Percentiles rank a stretch among this genome's conserved stretches.
phyloP scores from a whole-genome alignment of 1,139 yeast genomes.

The Yamadazyma membranifaciens region DNA sequence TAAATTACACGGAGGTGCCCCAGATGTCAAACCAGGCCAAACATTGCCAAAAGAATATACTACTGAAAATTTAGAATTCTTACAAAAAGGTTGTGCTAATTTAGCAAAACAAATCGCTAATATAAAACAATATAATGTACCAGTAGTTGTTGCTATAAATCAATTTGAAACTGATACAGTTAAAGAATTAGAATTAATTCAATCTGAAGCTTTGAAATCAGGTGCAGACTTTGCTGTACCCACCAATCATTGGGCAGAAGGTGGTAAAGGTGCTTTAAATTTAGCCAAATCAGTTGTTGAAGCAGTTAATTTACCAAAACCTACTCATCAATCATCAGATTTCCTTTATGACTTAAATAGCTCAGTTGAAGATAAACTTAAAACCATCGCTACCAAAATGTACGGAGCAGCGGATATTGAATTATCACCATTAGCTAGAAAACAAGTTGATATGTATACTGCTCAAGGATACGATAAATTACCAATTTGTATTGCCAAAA shows the following conservation, averaged over 20 bases:
- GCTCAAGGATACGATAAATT: slow-evolving; percentile 70
- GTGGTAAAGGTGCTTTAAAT: slow-evolving; percentile 72
- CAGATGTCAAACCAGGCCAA: slow-evolving; percentile 82
- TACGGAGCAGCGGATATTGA: slow-evolving; percentile 74
- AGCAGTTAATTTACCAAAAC: slow-evolving; percentile 43
- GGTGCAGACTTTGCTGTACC: slow-evolving; percentile 77
- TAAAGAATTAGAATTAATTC: slow-evolving; percentile 65
- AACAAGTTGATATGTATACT: slow-evolving; percentile 64
- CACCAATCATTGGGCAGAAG: slow-evolving; percentile 79
- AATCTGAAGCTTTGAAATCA: slow-evolving; percentile 61
- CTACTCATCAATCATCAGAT: slow-evolving; percentile 35
- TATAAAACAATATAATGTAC: slow-evolving; percentile 68
- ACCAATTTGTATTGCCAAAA: slow-evolving; percentile 82
- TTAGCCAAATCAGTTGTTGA: slow-evolving; percentile 69
- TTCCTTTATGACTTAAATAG: slow-evolving; percentile 62
- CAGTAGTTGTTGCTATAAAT: slow-evolving; percentile 79
- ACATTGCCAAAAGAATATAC: slow-evolving; percentile 66
- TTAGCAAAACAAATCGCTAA: slow-evolving; percentile 74
- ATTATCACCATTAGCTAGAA: slow-evolving; percentile 62
- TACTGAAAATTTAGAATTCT: slow-evolving; percentile 63
- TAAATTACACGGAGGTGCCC: slow-evolving; percentile 82
- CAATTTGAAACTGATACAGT: slow-evolving; percentile 69
- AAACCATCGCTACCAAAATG: slow-evolving; percentile 67
- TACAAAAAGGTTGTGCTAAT: slow-evolving; percentile 66
- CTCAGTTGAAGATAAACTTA: slow-evolving; percentile 61